phyloP scores from a whole-genome alignment of 2,329 filamentous ascomycete species.

The Colletotrichum sp. region DNA sequence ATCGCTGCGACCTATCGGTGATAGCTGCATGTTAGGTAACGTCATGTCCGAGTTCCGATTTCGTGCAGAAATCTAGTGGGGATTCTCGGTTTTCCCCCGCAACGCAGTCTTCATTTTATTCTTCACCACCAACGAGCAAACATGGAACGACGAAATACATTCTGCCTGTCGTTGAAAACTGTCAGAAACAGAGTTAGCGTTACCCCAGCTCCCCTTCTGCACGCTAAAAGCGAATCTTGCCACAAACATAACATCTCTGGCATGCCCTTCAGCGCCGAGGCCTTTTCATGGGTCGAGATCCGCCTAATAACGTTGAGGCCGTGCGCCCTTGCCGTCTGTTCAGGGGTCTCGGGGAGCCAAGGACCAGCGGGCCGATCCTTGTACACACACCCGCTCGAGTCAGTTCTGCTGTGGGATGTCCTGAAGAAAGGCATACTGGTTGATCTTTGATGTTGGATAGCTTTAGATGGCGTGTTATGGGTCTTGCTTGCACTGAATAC shows the following conservation, averaged over 20 bases:
- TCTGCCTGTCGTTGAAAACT: background rate
- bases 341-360: background rate
- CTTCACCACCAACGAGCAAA: background rate
- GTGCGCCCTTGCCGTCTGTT: background rate
- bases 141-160: background rate
- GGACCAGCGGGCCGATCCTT: constrained; percentile 10
- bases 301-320: constrained; percentile 11
- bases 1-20: background rate
- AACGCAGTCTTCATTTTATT: background rate
- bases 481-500: background rate
- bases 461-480: background rate
- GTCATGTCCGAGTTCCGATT: background rate
- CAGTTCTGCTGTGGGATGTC: background rate
- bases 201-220: background rate
- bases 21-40: background rate
- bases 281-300: background rate
- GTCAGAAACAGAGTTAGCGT: background rate
- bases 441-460: background rate
- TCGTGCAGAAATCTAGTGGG: background rate
- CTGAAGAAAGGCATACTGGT: background rate
- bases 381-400: background rate
- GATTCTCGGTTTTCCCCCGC: background rate
- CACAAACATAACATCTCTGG: background rate
- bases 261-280: background rate
- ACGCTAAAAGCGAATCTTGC: background rate